phyloP scores from a whole-genome alignment of 495 filamentous ascomycete species.

The Xylaria telfairii region DNA sequence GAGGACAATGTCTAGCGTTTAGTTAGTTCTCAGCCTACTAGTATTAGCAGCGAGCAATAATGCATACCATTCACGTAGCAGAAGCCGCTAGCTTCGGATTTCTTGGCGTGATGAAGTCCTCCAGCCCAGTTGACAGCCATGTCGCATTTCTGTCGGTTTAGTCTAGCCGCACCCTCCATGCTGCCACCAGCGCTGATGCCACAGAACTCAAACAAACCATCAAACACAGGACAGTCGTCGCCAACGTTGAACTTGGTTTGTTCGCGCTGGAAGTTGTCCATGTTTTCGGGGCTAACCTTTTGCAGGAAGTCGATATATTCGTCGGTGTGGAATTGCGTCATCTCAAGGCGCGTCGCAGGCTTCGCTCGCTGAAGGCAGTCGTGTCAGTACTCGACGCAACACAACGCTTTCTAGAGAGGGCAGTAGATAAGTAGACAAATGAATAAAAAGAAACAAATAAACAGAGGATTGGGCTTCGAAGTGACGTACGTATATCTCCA shows the following conservation, averaged over 20 bases:
- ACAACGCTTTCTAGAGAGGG: background rate
- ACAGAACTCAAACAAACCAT: constrained; percentile 97
- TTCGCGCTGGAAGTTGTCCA: constrained; percentile 91
- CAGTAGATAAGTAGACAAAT: background rate
- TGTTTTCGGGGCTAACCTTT: constrained; percentile 97
- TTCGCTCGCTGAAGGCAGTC: constrained; percentile 78
- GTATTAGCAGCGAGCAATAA: background rate
- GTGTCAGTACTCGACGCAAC: background rate
- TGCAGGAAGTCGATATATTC: constrained; percentile 98
- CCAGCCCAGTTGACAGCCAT: constrained; percentile 98
- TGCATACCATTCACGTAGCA: constrained; percentile 94
- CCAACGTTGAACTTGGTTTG: constrained; percentile 98
- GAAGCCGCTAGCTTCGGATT: constrained; percentile 95
- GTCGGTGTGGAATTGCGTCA: constrained; percentile 99
- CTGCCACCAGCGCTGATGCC: constrained; percentile 96
- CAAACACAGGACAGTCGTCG: constrained; percentile 97
- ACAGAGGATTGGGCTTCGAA: background rate
- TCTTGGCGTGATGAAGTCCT: constrained; percentile 96
- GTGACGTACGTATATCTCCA: constrained; percentile 91
- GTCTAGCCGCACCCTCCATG: constrained; percentile 92
- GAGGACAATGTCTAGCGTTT: constrained; percentile 82
- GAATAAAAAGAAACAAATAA: background rate
- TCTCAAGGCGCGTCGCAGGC: constrained; percentile 92
- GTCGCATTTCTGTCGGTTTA: constrained; percentile 94
- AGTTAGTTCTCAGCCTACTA: background rate